These are phyloP conservation scores for Exophiala sideris DNA, from an alignment of 2,329 filamentous ascomycete species.

Conservation along the genomic window DNA sequence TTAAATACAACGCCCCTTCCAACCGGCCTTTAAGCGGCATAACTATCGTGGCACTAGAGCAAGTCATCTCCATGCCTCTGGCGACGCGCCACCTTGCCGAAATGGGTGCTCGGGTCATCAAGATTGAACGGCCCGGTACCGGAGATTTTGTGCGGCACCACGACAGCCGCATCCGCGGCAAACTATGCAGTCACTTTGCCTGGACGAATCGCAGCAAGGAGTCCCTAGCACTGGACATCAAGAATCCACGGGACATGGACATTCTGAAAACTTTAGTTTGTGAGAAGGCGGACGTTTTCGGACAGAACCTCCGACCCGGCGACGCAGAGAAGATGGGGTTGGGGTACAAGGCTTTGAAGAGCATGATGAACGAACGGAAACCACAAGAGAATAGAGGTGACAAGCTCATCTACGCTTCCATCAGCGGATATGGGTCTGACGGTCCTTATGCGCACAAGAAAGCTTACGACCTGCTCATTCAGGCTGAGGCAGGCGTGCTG, in stretches of 20 bases:
- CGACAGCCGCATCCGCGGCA: conserved; percentile 49
- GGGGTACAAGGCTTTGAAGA: conserved; percentile 43
- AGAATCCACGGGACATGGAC: conserved; percentile 42
- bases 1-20: conserved; percentile 18
- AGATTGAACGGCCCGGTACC: conserved; percentile 50
- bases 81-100: conserved; percentile 55
- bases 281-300: conserved; percentile 48
- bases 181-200: conserved; percentile 53
- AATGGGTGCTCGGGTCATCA: conserved; percentile 54
- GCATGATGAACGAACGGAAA: conserved; percentile 22
- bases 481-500: conserved; percentile 53
- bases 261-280: conserved; percentile 44
- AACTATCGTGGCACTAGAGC: conserved; percentile 53
- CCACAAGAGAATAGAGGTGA: conserved; percentile 35
- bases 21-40: conserved; percentile 42
- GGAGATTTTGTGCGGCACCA: conserved; percentile 55
- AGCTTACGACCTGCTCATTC: conserved; percentile 55
- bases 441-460: conserved; percentile 55
- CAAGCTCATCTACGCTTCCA: conserved; percentile 52
- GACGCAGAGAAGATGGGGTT: conserved; percentile 49
- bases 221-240: conserved; percentile 51
- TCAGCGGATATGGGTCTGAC: conserved; percentile 52
- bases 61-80: conserved; percentile 55
- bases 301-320: conserved; percentile 54
- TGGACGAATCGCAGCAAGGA: conserved; percentile 57